Conservation (phyloP, 768 basidiomycete genomes). For the Termitomyces sp. region DNA sequence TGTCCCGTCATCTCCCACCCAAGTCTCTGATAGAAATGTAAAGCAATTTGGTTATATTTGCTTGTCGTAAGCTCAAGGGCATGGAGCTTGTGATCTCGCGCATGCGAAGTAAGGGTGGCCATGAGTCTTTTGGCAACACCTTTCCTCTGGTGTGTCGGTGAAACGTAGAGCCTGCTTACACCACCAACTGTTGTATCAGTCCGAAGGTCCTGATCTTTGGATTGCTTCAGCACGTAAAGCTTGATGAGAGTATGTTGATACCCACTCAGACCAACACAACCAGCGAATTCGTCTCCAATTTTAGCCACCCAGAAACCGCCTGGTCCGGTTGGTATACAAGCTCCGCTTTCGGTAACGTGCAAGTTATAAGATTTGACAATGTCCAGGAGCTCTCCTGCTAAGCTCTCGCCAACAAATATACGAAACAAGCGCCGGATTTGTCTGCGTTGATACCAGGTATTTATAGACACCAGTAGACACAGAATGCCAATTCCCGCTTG, state of each 20-base stretch:
- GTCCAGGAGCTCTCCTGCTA: conserved; percentile 9
- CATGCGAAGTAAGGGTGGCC: conserved; percentile 8
- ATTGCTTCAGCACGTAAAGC: background rate
- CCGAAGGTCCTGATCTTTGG: background rate
- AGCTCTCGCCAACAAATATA: conserved; percentile 1
- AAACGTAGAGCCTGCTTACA: conserved; percentile 10
- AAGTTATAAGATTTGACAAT: conserved; percentile 5
- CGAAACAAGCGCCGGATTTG: conserved; percentile 1
- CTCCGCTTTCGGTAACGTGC: background rate
- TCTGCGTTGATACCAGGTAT: conserved; percentile 2
- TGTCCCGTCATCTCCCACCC: conserved; percentile 7
- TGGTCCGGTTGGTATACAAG: conserved; percentile 2
- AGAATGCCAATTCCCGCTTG: background rate
- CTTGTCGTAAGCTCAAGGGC: conserved; percentile 13
- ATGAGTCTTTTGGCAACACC: conserved; percentile 12
- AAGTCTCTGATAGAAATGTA: conserved; percentile 7
- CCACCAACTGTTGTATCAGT: conserved; percentile 7
- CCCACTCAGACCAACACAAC: conserved; percentile 14
- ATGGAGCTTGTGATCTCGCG: conserved; percentile 3
- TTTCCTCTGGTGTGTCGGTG: conserved; percentile 5
- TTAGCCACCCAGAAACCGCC: conserved; percentile 15
- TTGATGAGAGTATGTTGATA: background rate
- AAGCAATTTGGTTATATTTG: conserved; percentile 9
- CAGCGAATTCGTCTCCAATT: conserved; percentile 5
- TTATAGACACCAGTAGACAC: background rate